Evolutionary conservation across 2,329 filamentous ascomycete species (phyloP).

Genomic region (Fusarium gaditjirri): DNA sequence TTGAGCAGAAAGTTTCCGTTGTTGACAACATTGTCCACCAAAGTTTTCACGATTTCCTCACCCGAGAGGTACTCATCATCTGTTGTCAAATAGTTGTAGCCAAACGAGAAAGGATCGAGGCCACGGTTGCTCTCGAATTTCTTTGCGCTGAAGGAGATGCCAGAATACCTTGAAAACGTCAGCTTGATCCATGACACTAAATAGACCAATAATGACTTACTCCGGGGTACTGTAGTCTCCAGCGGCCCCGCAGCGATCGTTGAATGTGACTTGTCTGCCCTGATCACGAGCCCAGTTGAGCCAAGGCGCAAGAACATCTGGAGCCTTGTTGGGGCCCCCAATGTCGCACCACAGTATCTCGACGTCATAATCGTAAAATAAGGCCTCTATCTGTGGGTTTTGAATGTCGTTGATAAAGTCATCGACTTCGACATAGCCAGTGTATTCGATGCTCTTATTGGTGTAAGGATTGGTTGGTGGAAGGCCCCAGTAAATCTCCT

Average conservation of each 20-base stretch:
- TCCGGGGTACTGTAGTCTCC: not conserved
- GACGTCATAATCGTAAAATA: not conserved
- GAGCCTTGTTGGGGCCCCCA: not conserved
- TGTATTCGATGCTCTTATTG: not conserved
- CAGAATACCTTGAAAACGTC: not conserved
- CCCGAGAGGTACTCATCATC: not conserved
- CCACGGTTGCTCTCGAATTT: not conserved
- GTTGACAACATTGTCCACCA: not conserved
- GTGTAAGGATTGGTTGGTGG: not conserved
- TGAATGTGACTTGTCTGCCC: not conserved
- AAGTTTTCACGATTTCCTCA: not conserved
- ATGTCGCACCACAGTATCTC: not conserved
- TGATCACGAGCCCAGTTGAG: not conserved
- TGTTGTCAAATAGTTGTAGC: not conserved
- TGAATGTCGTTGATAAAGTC: not conserved
- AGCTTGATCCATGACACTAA: not conserved
- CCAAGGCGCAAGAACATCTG: not conserved
- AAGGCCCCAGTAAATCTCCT: not conserved
- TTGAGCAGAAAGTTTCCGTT: not conserved
- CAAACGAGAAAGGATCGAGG: not conserved
- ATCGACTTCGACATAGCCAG: not conserved
- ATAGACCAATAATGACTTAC: not conserved
- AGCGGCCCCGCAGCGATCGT: not conserved
- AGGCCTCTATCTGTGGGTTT: not conserved
- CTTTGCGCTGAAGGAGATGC: not conserved